Base-by-base conservation (phyloP, 306 rosid species). In the Mimosa pudica region DNA sequence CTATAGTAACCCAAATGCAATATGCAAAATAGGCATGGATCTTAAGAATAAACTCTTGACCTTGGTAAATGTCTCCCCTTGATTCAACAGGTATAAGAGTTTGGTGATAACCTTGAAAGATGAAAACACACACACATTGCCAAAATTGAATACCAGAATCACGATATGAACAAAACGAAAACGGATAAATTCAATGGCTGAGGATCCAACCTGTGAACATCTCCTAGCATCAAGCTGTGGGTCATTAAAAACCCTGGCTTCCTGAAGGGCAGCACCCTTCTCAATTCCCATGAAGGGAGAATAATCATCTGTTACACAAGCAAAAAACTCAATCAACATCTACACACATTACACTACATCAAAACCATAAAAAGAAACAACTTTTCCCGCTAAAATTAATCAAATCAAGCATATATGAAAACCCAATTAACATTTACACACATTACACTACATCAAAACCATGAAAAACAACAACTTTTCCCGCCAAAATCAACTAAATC, bases 241-340 rank as follows among this genome's bases (percentile, higher is more conserved):
- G 75, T 95, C 99, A 85, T 96, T 93, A 76, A 95, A 95, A 86
- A 95, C 99, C 77, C 99, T 87, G 76, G 99, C 98, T 82, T 95
- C 99, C 89, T 93, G 99, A 84, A 95, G 97, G 79, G 93, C 98
- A 70, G 96, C 94, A 41, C 98, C 99, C 89, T 95, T 95, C 77
- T 95, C 99, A 49, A 95, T 95, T 71, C 99, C 99, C 88, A 89
- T 3, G 79, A 95, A 95, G 8, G 99, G 99, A 58, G 97, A 91
- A 82, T 93, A 95, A 49, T 95, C 98, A 11, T 82, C 96, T 90
- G 92, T 68, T 81, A 82, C 83, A 55, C 67, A 75, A 81, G 33
- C 70, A 49, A 66, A 66, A 70, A 66, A 30, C 75, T 55, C 68
- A 76, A 83, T 82, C 77, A 74, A 35, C 46, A 68, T 75, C 35